Base-by-base conservation (phyloP, 2,329 filamentous ascomycete species). In the Sporothrix pallida region DNA sequence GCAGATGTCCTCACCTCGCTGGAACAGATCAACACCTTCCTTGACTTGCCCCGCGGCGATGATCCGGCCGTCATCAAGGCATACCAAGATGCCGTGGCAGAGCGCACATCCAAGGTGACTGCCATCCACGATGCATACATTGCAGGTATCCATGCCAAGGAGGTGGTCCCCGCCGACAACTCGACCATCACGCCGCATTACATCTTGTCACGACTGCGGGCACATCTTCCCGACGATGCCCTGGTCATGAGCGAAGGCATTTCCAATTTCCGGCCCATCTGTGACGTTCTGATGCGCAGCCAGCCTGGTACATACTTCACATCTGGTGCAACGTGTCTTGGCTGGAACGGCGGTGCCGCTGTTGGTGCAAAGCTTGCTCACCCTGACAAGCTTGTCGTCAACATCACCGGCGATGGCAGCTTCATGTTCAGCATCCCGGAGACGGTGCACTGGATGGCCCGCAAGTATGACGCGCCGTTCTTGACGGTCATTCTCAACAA, bases 391-490 rank as follows among this genome's bases (percentile, higher is more conserved):
- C 44, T 48, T 3, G 63, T 67, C 0, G 63, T 67, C n/a, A 26
- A 46, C 44, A 50, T 67, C 44, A 67, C 63, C 6, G 63, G 63
- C n/a, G 63, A 67, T 26, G 63, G 63, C 42, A 50, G n/a, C n/a
- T 67, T 67, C 20, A 23, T 67, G 63, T 67, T 67, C 44, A 67
- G 63, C n/a, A 67, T 67, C 44, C 63, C 63, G 20, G 44, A 46
- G n/a, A 67, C 63, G 8, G 63, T 67, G 42, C 63, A 67, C 63
- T 67, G 63, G 63, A 67, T 67, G 63, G 63, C 63, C 2, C 63
- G 63, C n/a, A 46, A 67, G 42, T 67, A 67, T 13, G 23, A 50
- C 44, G 44, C 63, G 3, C 63, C 63, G 3, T 67, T 50, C 63
- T 23, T 67, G 42, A 67, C 63, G 1, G 42, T 67, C 9, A 67